phyloP scores from a whole-genome alignment of 2,329 filamentous ascomycete genomes.

The Nemania diffusa region DNA sequence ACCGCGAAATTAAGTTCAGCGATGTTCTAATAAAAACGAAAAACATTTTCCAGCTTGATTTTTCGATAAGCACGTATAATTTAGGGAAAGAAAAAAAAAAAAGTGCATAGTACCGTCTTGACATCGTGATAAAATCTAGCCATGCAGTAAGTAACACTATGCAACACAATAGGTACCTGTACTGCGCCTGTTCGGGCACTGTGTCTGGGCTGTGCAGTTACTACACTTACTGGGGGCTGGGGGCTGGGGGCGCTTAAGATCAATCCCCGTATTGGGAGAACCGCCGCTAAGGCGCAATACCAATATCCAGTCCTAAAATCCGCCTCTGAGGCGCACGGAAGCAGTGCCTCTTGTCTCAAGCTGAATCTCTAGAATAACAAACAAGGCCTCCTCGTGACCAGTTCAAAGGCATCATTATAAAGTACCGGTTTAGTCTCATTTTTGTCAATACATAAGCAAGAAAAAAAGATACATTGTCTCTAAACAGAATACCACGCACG shows the following conservation, averaged over 20 bases:
- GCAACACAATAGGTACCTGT: neutral
- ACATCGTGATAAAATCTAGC: no score
- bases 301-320: no score
- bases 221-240: neutral
- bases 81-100: no score
- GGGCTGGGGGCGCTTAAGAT: neutral
- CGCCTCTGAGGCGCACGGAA: no score
- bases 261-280: neutral
- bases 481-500: neutral
- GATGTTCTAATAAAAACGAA: no score
- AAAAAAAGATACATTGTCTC: neutral
- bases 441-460: neutral
- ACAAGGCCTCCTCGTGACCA: neutral
- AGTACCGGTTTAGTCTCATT: neutral
- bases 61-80: no score
- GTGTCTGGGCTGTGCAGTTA: constrained; percentile 1
- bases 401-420: neutral
- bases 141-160: no score
- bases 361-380: neutral
- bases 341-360: neutral
- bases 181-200: neutral
- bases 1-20: no score
- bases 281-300: no score
- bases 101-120: no score
- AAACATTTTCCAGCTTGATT: no score